These are phyloP conservation scores for Thraustochytrium sp. DNA, from an alignment of 352 stramenopile species.

Conservation along the genomic window DNA sequence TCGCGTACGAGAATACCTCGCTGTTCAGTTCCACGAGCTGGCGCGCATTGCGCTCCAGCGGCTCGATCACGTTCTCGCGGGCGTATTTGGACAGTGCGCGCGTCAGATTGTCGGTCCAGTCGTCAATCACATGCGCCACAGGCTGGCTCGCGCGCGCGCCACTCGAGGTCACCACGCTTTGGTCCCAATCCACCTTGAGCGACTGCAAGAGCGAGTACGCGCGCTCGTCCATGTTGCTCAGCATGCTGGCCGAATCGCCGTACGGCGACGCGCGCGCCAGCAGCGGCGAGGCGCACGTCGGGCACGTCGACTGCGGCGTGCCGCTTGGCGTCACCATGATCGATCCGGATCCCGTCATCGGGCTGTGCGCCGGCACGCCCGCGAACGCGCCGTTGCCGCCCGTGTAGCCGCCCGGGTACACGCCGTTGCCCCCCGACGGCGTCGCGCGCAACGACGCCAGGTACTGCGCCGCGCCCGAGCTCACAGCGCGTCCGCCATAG, in stretches of 20 bases:
- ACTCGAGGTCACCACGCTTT: neutral
- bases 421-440: no score
- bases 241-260: neutral
- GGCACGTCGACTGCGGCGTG: neutral
- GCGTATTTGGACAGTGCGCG: slow-evolving; percentile 20
- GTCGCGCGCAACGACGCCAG: neutral
- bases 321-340: no score
- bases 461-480: neutral
- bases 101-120: slow-evolving; percentile 30
- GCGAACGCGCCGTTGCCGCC: no score
- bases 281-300: slow-evolving; percentile 10
- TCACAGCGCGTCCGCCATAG: neutral
- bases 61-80: neutral
- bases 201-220: slow-evolving; percentile 12
- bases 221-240: neutral
- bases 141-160: neutral
- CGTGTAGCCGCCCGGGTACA: no score
- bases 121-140: slow-evolving; percentile 15
- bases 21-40: neutral
- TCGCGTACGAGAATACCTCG: neutral
- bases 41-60: neutral
- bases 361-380: no score
- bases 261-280: neutral
- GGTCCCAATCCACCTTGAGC: slow-evolving; percentile 20
- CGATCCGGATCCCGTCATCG: no score